These are phyloP conservation scores for Cystofilobasidium macerans DNA, from an alignment of 768 basidiomycete species.

Conservation along the genomic window DNA sequence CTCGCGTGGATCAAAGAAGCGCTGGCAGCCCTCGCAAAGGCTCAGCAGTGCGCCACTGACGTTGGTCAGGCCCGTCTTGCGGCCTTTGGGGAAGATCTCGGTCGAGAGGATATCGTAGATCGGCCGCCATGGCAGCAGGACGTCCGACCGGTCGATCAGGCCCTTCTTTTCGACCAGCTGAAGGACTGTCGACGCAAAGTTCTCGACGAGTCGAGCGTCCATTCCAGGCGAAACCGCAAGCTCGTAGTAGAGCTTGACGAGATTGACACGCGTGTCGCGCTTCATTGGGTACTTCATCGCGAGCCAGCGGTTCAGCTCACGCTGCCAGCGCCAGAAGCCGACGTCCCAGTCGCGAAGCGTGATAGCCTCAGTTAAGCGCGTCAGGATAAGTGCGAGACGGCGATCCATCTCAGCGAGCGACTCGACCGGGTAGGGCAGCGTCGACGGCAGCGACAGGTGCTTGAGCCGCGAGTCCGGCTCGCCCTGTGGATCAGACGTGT, in stretches of 20 bases:
- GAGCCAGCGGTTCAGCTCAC: conserved; percentile 14
- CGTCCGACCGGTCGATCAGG: conserved; percentile 51
- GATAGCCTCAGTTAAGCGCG: conserved; percentile 55
- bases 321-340: conserved; percentile 65
- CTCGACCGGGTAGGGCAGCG: conserved; percentile 65
- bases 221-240: conserved; percentile 56
- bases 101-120: conserved; percentile 54
- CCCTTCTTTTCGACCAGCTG: conserved; percentile 46
- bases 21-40: conserved; percentile 45
- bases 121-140: conserved; percentile 74
- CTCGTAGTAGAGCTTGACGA: conserved; percentile 70
- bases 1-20: conserved; percentile 81
- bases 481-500: neutral
- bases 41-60: conserved; percentile 39
- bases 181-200: conserved; percentile 52
- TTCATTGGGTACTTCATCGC: conserved; percentile 57
- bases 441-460: conserved; percentile 9
- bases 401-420: conserved; percentile 62
- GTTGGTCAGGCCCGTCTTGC: conserved; percentile 40
- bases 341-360: conserved; percentile 73
- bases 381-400: conserved; percentile 62
- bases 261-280: conserved; percentile 58
- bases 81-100: conserved; percentile 52
- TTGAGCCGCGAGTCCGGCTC: neutral
- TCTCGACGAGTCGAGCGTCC: conserved; percentile 56